A percentile compares a stretch with the other conserved stretches of the same genome.
phyloP scores from a whole-genome alignment of 192 early-diverging fungal species.

The Entomortierella chlamydospora region DNA sequence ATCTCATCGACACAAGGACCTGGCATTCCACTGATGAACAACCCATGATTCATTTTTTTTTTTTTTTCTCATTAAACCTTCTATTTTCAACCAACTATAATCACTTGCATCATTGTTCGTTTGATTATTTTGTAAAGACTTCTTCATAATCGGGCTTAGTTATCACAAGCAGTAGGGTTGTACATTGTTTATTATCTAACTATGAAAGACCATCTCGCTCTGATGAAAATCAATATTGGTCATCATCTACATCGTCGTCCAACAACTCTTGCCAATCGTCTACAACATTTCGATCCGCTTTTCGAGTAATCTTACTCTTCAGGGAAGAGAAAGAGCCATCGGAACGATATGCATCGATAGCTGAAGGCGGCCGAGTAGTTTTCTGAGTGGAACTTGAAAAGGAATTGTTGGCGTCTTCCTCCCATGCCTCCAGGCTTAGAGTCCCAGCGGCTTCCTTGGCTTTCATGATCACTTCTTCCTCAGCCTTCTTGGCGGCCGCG shows the following conservation, averaged over 20 bases:
- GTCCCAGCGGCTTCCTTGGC: conserved; percentile 49
- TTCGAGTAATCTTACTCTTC: conserved; percentile 1
- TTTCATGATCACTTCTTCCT: conserved; percentile 29
- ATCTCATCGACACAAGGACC: conserved; percentile 79
- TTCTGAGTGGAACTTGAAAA: neutral
- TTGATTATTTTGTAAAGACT: neutral
- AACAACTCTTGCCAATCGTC: conserved; percentile 52
- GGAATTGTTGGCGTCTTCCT: conserved; percentile 13
- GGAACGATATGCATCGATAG: neutral
- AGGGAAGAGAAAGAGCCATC: neutral
- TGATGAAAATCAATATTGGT: neutral
- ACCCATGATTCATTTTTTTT: conserved; percentile 27
- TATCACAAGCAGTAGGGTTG: no score
- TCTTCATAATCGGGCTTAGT: no score
- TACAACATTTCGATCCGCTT: conserved; percentile 30
- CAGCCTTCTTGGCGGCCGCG: conserved; percentile 28
- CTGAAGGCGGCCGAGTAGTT: neutral
- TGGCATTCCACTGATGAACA: conserved; percentile 69
- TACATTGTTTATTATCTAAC: neutral
- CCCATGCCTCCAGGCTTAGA: conserved; percentile 47
- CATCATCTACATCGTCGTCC: conserved; percentile 38
- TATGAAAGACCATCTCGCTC: neutral
- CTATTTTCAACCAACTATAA: neutral
- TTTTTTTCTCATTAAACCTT: neutral
- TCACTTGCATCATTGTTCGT: neutral